A percentile compares a stretch with the other conserved stretches of the same genome.
Conservation (phyloP, 345 rosid genomes). For the Clausena lansium region DNA sequence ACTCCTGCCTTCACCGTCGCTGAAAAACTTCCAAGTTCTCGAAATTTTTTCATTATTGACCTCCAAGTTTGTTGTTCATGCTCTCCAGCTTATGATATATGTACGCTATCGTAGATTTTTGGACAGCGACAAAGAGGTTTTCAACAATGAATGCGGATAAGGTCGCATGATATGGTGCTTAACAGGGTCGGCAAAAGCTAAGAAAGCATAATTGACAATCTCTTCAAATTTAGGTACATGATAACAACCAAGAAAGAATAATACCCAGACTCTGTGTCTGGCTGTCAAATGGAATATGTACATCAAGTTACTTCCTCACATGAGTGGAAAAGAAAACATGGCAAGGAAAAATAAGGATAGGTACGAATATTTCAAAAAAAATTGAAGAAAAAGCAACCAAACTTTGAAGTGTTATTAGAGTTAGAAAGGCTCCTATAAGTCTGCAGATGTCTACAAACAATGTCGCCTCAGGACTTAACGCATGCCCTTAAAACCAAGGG, state of each 20-base stretch:
- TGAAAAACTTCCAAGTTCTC: too few species aligned
- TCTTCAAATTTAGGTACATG: constrained; percentile 12
- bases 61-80: too few species aligned
- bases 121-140: too few species aligned
- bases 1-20: too few species aligned
- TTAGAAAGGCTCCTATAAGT: constrained; percentile 49
- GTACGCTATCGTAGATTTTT: too few species aligned
- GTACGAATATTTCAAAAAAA: neutral
- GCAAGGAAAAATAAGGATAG: neutral
- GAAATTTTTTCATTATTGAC: too few species aligned
- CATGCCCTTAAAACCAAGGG: constrained; percentile 22
- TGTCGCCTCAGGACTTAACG: constrained; percentile 18
- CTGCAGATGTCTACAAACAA: constrained; percentile 36
- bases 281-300: constrained; percentile 43
- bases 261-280: constrained; percentile 33
- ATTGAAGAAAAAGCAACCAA: constrained; percentile 12
- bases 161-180: neutral
- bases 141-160: too few species aligned
- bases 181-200: neutral
- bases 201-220: constrained; percentile 3
- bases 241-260: constrained; percentile 21
- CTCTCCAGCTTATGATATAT: too few species aligned
- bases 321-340: neutral
- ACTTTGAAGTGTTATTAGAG: constrained; percentile 35
- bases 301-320: constrained; percentile 25